phyloP scores from a whole-genome alignment of 306 rosid species.

The Calophaca sinica region DNA sequence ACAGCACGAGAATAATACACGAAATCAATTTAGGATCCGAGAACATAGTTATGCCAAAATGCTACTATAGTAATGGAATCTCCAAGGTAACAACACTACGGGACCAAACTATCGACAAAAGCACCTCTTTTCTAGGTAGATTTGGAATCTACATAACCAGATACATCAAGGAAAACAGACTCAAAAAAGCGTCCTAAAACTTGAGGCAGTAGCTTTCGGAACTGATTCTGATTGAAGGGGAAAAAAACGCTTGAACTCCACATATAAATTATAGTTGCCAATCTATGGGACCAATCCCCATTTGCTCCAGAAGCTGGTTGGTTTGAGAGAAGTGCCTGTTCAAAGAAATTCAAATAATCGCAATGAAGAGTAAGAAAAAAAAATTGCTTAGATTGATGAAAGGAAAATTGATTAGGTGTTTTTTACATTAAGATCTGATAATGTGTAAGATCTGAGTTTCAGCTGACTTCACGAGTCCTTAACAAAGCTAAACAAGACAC shows the following conservation, averaged over 20 bases:
- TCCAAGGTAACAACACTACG: slow-evolving; percentile 5
- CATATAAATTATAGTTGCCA: slow-evolving; percentile 74
- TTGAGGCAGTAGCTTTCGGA: not conserved
- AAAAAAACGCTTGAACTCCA: not conserved
- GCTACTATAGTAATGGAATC: slow-evolving; percentile 17
- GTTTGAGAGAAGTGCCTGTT: slow-evolving; percentile 93
- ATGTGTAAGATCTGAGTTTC: slow-evolving; percentile 28
- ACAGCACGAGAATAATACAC: slow-evolving; percentile 36
- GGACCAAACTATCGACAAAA: slow-evolving; percentile 11
- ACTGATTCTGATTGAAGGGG: not conserved
- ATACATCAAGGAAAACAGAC: slow-evolving; percentile 8
- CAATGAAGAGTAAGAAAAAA: not conserved
- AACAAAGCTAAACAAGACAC: slow-evolving; percentile 17
- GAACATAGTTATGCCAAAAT: slow-evolving; percentile 29
- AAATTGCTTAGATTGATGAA: slow-evolving; percentile 18
- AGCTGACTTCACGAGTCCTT: not conserved
- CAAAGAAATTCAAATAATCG: slow-evolving; percentile 38
- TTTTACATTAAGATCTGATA: not conserved
- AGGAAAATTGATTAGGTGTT: not conserved
- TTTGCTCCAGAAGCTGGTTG: slow-evolving; percentile 77
- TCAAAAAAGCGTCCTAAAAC: slow-evolving; percentile 31
- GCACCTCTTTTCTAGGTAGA: slow-evolving; percentile 38
- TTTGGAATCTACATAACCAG: slow-evolving; percentile 25
- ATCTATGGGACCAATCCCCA: slow-evolving; percentile 67
- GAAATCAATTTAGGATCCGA: slow-evolving; percentile 8